Conservation (phyloP, 2,329 filamentous ascomycete species). For the Monosporascus cannonballus region DNA sequence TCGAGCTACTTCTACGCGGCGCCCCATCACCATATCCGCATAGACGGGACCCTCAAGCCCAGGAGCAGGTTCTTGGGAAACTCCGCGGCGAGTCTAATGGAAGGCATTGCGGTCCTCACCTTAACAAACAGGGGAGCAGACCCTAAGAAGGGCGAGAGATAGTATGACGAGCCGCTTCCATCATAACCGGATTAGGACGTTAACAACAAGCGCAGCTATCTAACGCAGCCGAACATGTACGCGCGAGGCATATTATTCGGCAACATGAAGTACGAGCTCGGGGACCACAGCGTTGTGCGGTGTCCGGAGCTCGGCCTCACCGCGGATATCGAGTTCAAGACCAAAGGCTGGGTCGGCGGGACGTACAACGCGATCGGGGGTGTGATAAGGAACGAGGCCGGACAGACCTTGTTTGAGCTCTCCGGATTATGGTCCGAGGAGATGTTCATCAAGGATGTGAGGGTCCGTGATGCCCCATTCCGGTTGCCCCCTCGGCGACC, state of each 20-base stretch:
- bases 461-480: conserved; percentile 44
- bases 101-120: conserved; percentile 82
- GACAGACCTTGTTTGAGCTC: conserved; percentile 83
- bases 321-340: conserved; percentile 96
- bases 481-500: no score
- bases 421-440: conserved; percentile 91
- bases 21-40: conserved; percentile 85
- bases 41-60: conserved; percentile 92
- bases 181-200: not conserved
- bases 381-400: conserved; percentile 80
- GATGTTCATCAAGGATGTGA: conserved; percentile 83
- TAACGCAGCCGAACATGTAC: conserved; percentile 99
- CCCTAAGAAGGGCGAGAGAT: conserved; percentile 68
- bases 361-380: conserved; percentile 96
- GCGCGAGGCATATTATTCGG: conserved; percentile 93
- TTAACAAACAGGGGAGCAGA: conserved; percentile 71
- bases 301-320: conserved; percentile 83
- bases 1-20: conserved; percentile 99
- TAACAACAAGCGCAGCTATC: conserved; percentile 51
- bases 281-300: conserved; percentile 87
- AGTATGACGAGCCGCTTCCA: conserved; percentile 52
- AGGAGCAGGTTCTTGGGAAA: conserved; percentile 94
- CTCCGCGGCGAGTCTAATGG: conserved; percentile 97
- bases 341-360: conserved; percentile 93
- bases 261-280: conserved; percentile 99